phyloP scores from a whole-genome alignment of 208 protist genomes.

The Zelonia costaricensis region DNA sequence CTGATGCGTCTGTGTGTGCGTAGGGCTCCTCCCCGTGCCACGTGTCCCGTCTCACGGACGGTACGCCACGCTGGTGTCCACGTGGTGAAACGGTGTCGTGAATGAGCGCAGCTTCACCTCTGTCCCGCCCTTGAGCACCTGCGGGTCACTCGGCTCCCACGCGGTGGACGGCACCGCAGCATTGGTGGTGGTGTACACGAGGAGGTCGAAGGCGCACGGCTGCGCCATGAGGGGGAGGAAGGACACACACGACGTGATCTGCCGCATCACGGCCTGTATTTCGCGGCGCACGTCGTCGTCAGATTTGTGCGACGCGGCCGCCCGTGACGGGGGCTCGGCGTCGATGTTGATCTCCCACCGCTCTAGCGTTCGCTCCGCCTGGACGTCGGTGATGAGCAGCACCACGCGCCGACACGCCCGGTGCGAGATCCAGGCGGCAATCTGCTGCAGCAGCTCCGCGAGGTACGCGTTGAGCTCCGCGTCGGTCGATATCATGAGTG shows the following conservation, averaged over 20 bases:
- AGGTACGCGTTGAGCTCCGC: slow-evolving; percentile 95
- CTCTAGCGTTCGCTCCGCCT: slow-evolving; percentile 83
- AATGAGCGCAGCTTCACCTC: slow-evolving; percentile 96
- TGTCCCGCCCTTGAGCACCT: slow-evolving; percentile 91
- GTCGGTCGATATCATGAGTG: slow-evolving; percentile 95
- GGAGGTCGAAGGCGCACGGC: slow-evolving; percentile 91
- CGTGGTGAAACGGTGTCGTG: slow-evolving; percentile 90
- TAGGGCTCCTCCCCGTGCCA: no score
- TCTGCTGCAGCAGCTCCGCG: slow-evolving; percentile 93
- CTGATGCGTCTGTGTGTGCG: no score
- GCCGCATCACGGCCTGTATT: slow-evolving; percentile 96
- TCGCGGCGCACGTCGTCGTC: slow-evolving; percentile 93
- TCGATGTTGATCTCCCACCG: slow-evolving; percentile 96
- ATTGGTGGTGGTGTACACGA: slow-evolving; percentile 92
- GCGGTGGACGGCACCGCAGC: slow-evolving; percentile 69
- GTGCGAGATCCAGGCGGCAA: slow-evolving; percentile 91
- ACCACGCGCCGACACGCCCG: slow-evolving; percentile 95
- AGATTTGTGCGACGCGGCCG: slow-evolving; percentile 11
- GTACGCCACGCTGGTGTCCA: slow-evolving; percentile 90
- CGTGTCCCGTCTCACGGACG: no score
- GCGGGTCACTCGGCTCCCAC: slow-evolving; percentile 97
- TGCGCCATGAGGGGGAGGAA: slow-evolving; percentile 95
- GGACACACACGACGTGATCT: slow-evolving; percentile 97
- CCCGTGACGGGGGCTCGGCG: slow-evolving; percentile 6
- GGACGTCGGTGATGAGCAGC: slow-evolving; percentile 84